A percentile compares a stretch with the other conserved stretches of the same genome.
phyloP scores from a whole-genome alignment of 208 protist species.

The Trypanosoma rangeli region DNA sequence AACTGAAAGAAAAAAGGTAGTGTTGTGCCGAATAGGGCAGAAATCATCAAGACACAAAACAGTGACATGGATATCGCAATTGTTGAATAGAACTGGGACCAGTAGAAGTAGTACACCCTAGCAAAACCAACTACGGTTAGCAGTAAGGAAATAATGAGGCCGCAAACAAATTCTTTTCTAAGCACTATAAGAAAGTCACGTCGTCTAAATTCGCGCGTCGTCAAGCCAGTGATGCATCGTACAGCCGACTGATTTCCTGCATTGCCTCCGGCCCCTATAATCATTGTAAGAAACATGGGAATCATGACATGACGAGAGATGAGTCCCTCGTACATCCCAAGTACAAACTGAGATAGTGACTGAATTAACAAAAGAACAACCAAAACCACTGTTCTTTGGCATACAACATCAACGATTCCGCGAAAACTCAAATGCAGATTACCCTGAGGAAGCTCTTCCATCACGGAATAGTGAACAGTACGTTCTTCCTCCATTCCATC shows the following conservation, averaged over 20 bases:
- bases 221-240: constrained; percentile 32
- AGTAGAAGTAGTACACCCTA: constrained; percentile 40
- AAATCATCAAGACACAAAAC: constrained; percentile 35
- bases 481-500: constrained; percentile 15
- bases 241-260: constrained; percentile 52
- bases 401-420: constrained; percentile 26
- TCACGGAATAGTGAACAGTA: background rate
- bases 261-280: constrained; percentile 64
- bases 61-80: constrained; percentile 37
- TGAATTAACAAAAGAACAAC: constrained; percentile 36
- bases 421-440: constrained; percentile 11
- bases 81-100: constrained; percentile 27
- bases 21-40: constrained; percentile 33
- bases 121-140: constrained; percentile 32
- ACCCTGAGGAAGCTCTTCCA: constrained; percentile 1
- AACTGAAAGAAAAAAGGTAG: constrained; percentile 36
- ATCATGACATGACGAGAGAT: constrained; percentile 46
- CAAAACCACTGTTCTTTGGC: constrained; percentile 29
- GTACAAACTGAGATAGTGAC: constrained; percentile 40
- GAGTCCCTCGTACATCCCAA: constrained; percentile 43
- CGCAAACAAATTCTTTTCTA: constrained; percentile 26
- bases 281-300: constrained; percentile 66
- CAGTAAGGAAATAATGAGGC: constrained; percentile 29
- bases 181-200: constrained; percentile 24
- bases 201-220: constrained; percentile 27